These are phyloP conservation scores for Lepidium campestre DNA, from an alignment of 441 rosid species.

Conservation along the genomic window DNA sequence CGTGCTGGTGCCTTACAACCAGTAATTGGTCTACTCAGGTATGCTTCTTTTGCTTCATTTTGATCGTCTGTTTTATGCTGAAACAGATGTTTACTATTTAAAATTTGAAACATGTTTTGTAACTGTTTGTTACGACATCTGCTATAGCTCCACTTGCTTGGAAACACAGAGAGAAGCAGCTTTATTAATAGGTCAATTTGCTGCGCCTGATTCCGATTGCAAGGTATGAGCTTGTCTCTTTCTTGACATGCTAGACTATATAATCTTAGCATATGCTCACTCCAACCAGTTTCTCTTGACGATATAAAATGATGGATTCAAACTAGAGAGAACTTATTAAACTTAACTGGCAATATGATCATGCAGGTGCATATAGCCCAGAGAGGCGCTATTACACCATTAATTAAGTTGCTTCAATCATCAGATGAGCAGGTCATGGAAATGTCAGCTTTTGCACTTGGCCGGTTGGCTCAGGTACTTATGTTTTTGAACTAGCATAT, in stretches of 20 bases:
- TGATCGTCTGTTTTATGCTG: not conserved
- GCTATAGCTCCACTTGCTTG: conserved; percentile 49
- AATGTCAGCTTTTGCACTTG: conserved; percentile 75
- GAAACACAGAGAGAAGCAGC: conserved; percentile 80
- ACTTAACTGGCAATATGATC: not conserved
- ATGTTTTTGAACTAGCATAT: not conserved
- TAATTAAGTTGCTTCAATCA: conserved; percentile 58
- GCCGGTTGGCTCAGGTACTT: conserved; percentile 66
- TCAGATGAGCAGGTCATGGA: conserved; percentile 60
- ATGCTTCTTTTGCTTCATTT: conserved; percentile 2
- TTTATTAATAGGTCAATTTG: conserved; percentile 66
- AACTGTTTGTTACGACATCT: conserved; percentile 9
- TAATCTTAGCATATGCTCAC: not conserved
- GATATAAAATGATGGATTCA: not conserved
- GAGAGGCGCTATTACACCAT: conserved; percentile 61
- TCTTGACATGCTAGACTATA: not conserved
- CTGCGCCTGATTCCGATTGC: conserved; percentile 70
- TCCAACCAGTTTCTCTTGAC: not conserved
- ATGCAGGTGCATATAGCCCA: conserved; percentile 72
- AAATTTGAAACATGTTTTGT: not conserved
- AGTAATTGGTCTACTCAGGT: conserved; percentile 83
- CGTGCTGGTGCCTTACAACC: conserved; percentile 89
- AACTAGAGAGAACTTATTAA: not conserved
- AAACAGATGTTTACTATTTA: not conserved
- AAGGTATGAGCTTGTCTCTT: conserved; percentile 36